These are phyloP conservation scores for Tremella yokohamensis DNA, from an alignment of 768 basidiomycete genomes.

Conservation along the genomic window DNA sequence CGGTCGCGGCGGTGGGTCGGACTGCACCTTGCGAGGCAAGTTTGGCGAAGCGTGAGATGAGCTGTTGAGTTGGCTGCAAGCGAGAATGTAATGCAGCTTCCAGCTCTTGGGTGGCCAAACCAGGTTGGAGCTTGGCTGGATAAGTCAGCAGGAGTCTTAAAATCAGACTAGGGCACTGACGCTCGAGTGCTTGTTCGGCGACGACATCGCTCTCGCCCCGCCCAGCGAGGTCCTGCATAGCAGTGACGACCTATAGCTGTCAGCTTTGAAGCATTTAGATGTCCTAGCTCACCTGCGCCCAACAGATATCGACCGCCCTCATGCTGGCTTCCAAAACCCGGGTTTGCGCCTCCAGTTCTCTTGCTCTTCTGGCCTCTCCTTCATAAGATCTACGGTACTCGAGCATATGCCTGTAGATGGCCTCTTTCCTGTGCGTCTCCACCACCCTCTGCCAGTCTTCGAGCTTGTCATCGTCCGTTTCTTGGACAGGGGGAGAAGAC, in stretches of 20 bases:
- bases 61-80: conserved; percentile 29
- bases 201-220: conserved; percentile 11
- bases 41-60: conserved; percentile 24
- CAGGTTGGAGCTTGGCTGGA: conserved; percentile 33
- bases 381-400: conserved; percentile 42
- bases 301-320: conserved; percentile 43
- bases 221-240: conserved; percentile 31
- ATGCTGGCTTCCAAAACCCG: conserved; percentile 38
- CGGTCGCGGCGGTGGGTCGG: conserved; percentile 19
- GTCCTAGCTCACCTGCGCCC: conserved; percentile 35
- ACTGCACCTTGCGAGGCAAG: conserved; percentile 19
- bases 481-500: conserved; percentile 11
- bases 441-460: conserved; percentile 46
- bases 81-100: conserved; percentile 31
- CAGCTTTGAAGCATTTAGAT: neutral
- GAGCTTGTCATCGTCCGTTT: conserved; percentile 23
- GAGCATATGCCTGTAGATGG: conserved; percentile 48
- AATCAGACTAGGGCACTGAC: conserved; percentile 18
- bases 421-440: conserved; percentile 42
- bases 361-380: conserved; percentile 32
- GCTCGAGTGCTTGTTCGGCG: conserved; percentile 23
- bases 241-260: conserved; percentile 34
- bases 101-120: conserved; percentile 22
- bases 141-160: neutral
- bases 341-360: conserved; percentile 37